Evolutionary conservation across 768 basidiomycete species (phyloP).

Genomic region (Kwoniella botswanensis): DNA sequence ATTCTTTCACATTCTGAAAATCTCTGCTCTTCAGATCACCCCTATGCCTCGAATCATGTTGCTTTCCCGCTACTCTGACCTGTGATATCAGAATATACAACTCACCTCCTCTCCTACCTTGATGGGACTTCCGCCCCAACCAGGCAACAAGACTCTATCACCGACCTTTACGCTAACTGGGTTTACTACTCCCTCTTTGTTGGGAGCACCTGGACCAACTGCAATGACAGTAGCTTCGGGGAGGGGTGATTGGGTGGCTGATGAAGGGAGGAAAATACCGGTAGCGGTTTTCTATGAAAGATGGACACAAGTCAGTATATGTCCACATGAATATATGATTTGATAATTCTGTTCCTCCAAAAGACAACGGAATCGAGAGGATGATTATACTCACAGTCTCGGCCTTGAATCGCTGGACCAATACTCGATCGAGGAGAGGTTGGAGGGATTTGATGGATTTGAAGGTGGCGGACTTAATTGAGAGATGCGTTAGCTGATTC

Average conservation of each 20-base stretch:
- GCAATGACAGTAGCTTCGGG: conserved; percentile 97
- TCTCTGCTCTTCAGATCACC: neutral
- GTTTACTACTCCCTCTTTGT: conserved; percentile 77
- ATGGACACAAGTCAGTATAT: conserved; percentile 3
- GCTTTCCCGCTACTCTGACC: neutral
- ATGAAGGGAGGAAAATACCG: conserved; percentile 93
- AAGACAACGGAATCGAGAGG: too few relatives aligned
- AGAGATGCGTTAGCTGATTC: neutral
- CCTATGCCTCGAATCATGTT: neutral
- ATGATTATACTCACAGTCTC: conserved; percentile 72
- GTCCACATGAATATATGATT: too few relatives aligned
- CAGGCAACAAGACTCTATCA: conserved; percentile 89
- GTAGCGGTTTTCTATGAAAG: conserved; percentile 86
- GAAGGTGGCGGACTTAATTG: conserved; percentile 71
- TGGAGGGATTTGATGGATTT: conserved; percentile 88
- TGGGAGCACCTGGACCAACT: conserved; percentile 89
- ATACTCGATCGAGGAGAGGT: conserved; percentile 92
- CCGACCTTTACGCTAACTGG: conserved; percentile 82
- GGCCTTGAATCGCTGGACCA: conserved; percentile 96
- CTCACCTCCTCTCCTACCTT: conserved; percentile 95
- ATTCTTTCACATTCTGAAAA: neutral
- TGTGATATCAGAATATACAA: conserved; percentile 28
- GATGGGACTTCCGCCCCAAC: conserved; percentile 94
- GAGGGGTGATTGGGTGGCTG: conserved; percentile 80
- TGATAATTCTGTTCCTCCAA: too few relatives aligned